Percentiles rank a stretch among this genome's conserved stretches.
These are phyloP conservation scores for Mycena chlorophos DNA, from an alignment of 768 basidiomycete species.

Conservation along the genomic window DNA sequence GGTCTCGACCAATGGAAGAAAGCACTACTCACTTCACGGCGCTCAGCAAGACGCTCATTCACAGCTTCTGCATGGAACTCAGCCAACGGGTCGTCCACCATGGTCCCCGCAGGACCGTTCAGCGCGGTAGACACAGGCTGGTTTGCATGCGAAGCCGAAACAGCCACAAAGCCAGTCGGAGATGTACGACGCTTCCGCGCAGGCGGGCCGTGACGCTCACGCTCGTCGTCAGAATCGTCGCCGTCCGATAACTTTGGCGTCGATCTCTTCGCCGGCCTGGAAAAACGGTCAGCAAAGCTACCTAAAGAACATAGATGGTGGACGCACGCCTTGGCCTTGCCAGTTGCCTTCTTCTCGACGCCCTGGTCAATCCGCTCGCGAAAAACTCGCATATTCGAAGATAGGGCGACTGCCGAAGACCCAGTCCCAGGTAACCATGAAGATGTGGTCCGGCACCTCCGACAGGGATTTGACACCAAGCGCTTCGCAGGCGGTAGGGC, in stretches of 20 bases:
- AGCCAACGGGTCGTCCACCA: conserved; percentile 54
- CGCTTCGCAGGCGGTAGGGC: conserved; percentile 34
- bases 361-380: conserved; percentile 37
- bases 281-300: background rate
- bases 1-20: conserved; percentile 28
- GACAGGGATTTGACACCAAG: conserved; percentile 50
- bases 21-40: conserved; percentile 33
- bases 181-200: background rate
- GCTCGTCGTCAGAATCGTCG: background rate
- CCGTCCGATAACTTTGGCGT: background rate
- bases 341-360: conserved; percentile 27
- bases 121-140: conserved; percentile 4
- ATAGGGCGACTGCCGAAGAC: conserved; percentile 34
- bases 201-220: background rate
- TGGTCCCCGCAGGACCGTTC: conserved; percentile 21
- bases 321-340: conserved; percentile 21
- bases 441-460: conserved; percentile 66
- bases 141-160: background rate
- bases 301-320: background rate
- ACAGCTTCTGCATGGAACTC: too few species aligned
- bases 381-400: conserved; percentile 44
- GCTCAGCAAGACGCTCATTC: conserved; percentile 52
- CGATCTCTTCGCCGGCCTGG: background rate
- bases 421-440: conserved; percentile 68
- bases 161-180: too few species aligned